Percentiles rank a stretch among this genome's conserved stretches.
Evolutionary conservation across 2,329 filamentous ascomycete genomes (phyloP).

Genomic region (Aspergillus latus): DNA sequence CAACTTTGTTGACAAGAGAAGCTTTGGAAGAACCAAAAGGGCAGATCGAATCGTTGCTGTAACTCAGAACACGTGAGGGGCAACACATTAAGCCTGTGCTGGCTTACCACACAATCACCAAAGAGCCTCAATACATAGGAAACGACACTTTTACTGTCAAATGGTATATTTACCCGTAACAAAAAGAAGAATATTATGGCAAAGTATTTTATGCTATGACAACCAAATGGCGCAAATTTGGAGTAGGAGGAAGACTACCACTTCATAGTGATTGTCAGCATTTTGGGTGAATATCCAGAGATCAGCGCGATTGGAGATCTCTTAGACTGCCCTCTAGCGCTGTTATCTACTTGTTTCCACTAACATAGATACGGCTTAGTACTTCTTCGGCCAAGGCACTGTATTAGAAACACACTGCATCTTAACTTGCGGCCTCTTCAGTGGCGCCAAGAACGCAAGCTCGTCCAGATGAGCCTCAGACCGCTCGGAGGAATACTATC

Average conservation of each 20-base stretch:
- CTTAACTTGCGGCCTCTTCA: neutral
- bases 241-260: no score
- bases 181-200: no score
- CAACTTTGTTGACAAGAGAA: neutral
- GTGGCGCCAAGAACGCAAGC: neutral
- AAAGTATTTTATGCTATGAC: no score
- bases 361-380: neutral
- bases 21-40: neutral
- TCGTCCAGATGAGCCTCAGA: neutral
- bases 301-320: no score
- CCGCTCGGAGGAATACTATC: neutral
- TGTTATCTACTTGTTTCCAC: no score
- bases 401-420: neutral
- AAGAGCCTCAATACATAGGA: neutral
- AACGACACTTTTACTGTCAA: no score
- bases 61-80: constrained; percentile 3
- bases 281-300: no score
- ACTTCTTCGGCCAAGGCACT: neutral
- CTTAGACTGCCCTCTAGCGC: no score
- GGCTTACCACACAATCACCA: neutral
- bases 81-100: neutral
- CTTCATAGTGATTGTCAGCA: no score
- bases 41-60: neutral
- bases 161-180: no score
- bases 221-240: no score